Evolutionary conservation across 305 asterid species (phyloP).

Genomic region (Stenogyne calaminthoides): DNA sequence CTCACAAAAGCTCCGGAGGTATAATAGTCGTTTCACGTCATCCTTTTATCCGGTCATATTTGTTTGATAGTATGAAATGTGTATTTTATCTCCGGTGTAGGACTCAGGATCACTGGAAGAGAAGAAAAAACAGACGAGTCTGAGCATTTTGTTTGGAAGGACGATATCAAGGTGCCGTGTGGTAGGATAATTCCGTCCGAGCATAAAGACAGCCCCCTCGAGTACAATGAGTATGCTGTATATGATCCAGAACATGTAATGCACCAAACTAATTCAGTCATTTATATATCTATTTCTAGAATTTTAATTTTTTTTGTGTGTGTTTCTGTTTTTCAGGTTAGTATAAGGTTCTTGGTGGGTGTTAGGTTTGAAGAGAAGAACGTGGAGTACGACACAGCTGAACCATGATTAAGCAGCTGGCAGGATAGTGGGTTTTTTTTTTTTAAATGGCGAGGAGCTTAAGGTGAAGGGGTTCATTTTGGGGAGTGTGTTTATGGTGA

Average conservation of each 20-base stretch:
- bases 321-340: conserved; percentile 41
- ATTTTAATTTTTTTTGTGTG: not conserved
- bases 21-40: not conserved
- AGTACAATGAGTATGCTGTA: conserved; percentile 81
- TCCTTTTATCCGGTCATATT: not conserved
- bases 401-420: not conserved
- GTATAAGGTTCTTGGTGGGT: conserved; percentile 69
- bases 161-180: conserved; percentile 77
- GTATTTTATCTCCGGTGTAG: conserved; percentile 25
- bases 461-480: conserved; percentile 26
- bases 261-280: not conserved
- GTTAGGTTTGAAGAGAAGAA: conserved; percentile 70
- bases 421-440: not conserved
- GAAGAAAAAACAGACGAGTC: conserved; percentile 63
- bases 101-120: conserved; percentile 57
- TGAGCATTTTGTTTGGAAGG: conserved; percentile 81
- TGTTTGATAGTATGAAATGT: not conserved
- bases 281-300: not conserved
- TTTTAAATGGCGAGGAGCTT: not conserved
- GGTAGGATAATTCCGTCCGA: conserved; percentile 64
- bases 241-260: conserved; percentile 76
- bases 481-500: conserved; percentile 13
- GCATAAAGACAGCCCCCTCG: conserved; percentile 64
- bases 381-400: conserved; percentile 48
- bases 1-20: conserved; percentile 64